Conservation (phyloP, 148 eudicot species). For the Nyssa sinensis region DNA sequence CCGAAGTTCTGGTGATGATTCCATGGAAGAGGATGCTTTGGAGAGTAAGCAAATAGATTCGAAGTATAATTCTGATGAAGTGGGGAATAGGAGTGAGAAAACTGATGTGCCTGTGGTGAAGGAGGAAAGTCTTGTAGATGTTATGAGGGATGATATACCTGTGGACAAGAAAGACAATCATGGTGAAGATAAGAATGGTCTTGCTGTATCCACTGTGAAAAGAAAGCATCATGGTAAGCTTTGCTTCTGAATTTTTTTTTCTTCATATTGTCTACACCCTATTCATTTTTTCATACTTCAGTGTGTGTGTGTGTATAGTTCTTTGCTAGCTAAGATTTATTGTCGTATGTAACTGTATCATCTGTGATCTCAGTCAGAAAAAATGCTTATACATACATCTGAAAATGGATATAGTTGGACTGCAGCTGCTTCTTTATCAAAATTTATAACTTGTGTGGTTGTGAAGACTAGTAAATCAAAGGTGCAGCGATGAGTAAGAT, state of each 20-base stretch:
- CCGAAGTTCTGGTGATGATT: slow-evolving; percentile 79
- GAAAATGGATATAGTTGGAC: no score
- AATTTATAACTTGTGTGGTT: no score
- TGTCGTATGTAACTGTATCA: no score
- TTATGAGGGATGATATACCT: slow-evolving; percentile 45
- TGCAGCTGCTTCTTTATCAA: no score
- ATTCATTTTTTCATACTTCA: not conserved
- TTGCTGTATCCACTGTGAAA: slow-evolving; percentile 51
- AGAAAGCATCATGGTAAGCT: slow-evolving; percentile 78
- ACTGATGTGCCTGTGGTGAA: slow-evolving; percentile 32
- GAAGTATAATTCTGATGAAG: slow-evolving; percentile 40
- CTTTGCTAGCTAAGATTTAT: no score
- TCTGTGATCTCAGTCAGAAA: no score
- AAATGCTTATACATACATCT: no score
- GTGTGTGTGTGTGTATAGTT: no score
- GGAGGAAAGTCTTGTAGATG: slow-evolving; percentile 48
- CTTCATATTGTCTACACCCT: no score
- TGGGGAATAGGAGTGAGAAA: slow-evolving; percentile 47
- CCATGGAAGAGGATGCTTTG: slow-evolving; percentile 66
- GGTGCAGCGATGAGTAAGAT: no score
- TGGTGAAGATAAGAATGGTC: slow-evolving; percentile 34
- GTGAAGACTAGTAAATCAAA: no score
- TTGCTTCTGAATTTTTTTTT: not conserved
- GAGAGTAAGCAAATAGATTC: slow-evolving; percentile 71
- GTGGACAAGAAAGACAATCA: slow-evolving; percentile 30